phyloP scores from a whole-genome alignment of 768 basidiomycete genomes.

The Thelephora aurantiotincta region DNA sequence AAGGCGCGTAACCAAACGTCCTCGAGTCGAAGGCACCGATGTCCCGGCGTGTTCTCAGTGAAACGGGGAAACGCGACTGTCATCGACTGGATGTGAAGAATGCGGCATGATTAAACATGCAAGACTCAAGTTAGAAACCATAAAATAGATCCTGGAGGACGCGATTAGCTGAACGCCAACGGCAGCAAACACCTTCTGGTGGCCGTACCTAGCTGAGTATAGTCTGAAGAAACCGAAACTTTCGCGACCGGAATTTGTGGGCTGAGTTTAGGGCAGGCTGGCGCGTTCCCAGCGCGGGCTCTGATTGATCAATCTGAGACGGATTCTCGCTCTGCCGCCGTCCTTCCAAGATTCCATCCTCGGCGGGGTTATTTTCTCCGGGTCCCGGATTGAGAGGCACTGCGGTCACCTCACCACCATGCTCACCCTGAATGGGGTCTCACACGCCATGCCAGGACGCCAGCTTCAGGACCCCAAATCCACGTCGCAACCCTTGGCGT shows the following conservation, averaged over 20 bases:
- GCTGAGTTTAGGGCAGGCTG: not conserved
- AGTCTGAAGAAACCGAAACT: conserved; percentile 20
- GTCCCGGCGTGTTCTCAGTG: conserved; percentile 23
- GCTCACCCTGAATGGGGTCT: too few species aligned
- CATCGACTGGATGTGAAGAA: conserved; percentile 27
- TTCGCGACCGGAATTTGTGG: conserved; percentile 7
- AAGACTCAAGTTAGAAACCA: conserved; percentile 30
- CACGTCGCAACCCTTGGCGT: too few species aligned
- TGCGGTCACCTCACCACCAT: too few species aligned
- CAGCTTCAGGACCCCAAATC: too few species aligned
- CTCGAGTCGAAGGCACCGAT: conserved; percentile 17
- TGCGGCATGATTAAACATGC: conserved; percentile 30
- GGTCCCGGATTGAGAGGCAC: too few species aligned
- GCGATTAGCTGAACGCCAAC: not conserved
- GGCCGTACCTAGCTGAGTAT: conserved; percentile 21
- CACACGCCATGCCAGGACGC: too few species aligned
- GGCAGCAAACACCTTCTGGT: not conserved
- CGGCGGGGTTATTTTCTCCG: too few species aligned
- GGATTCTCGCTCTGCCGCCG: too few species aligned
- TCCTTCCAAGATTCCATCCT: too few species aligned
- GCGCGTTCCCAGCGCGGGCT: too few species aligned
- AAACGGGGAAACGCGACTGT: conserved; percentile 21
- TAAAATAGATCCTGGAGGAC: conserved; percentile 22
- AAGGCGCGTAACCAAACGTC: conserved; percentile 18
- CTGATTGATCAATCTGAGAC: too few species aligned